Base-by-base conservation (phyloP, 1,284 basidiomycete genomes). In the Butyriboletus regius region DNA sequence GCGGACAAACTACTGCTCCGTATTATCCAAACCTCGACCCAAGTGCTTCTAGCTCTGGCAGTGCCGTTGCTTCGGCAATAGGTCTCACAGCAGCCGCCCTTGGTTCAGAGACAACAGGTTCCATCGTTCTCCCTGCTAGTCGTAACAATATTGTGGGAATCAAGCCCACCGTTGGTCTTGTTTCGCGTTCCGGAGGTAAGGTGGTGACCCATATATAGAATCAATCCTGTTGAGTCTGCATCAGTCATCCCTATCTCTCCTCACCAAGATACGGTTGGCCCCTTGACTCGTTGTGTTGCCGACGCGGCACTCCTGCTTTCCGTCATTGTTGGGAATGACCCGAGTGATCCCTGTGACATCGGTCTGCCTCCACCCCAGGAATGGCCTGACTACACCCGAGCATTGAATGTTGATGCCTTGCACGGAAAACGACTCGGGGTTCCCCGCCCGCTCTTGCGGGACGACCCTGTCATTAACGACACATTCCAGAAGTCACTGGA, bases 61-160 rank as follows among this genome's bases (percentile, higher is more conserved):
- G 73, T 46, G 78, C 70, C 1, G 71, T 79, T 31, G 71, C 73
- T 8, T 66, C 69, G 0, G 70, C 78, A 1, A 71, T 79, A 13
- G 78, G 78, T 14, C 70, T 82, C 13, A 68, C 72, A 1, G 69
- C 77, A 0, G 75, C 67, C 7, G 57, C 77, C 4, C 69, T 79
- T 4, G 80, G 80, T 1, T 76, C 74, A 2, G 79, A 81, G 61
- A 81, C 78, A 20, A 73, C 75, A 48, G 74, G 75, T 0, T 76
- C 74, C 32, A 73, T 79, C 47, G 66, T 74, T 14, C 70, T 64
- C 3, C 72, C 72, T 13, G 63, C 72, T 39, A 70, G 69, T 45
- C 61, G 64, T 35, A 72, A 75, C 51, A 77, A 76, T 44, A 42
- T 78, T 8, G 75, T 77, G 1, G 77, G 61, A 32, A 62, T 64